phyloP scores from a whole-genome alignment of 768 basidiomycete species.

The Clathrus columnatus region DNA sequence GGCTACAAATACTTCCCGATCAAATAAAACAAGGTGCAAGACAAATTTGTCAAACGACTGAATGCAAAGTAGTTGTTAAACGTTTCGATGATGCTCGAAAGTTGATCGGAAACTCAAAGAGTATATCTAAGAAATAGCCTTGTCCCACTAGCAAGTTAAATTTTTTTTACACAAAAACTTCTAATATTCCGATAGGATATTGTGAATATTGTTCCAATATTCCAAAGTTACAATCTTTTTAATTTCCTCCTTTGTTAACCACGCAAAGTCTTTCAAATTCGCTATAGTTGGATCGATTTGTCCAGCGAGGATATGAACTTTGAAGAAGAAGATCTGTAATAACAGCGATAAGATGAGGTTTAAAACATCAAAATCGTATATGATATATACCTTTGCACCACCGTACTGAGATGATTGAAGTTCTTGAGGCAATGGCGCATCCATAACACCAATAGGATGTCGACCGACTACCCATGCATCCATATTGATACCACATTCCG shows the following conservation, averaged over 20 bases:
- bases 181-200: conserved; percentile 66
- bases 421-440: conserved; percentile 29
- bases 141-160: background rate
- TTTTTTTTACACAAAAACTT: background rate
- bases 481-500: conserved; percentile 73
- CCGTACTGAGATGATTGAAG: background rate
- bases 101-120: conserved; percentile 7
- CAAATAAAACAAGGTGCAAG: conserved; percentile 64
- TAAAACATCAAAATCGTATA: background rate
- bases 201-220: conserved; percentile 73
- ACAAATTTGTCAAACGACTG: conserved; percentile 81
- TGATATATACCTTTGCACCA: conserved; percentile 4
- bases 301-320: conserved; percentile 87
- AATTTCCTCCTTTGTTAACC: conserved; percentile 92
- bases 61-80: conserved; percentile 82
- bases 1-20: conserved; percentile 80
- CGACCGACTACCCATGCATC: conserved; percentile 92
- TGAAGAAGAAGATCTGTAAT: conserved; percentile 83
- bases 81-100: conserved; percentile 89
- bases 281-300: conserved; percentile 56
- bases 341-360: background rate
- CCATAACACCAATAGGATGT: conserved; percentile 76
- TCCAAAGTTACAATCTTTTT: conserved; percentile 50
- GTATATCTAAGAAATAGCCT: background rate
- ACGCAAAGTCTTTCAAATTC: conserved; percentile 69